Percentiles rank a stretch among this genome's conserved stretches.
Evolutionary conservation across 306 rosid species (phyloP).

Genomic region (Luffa aegyptiaca): DNA sequence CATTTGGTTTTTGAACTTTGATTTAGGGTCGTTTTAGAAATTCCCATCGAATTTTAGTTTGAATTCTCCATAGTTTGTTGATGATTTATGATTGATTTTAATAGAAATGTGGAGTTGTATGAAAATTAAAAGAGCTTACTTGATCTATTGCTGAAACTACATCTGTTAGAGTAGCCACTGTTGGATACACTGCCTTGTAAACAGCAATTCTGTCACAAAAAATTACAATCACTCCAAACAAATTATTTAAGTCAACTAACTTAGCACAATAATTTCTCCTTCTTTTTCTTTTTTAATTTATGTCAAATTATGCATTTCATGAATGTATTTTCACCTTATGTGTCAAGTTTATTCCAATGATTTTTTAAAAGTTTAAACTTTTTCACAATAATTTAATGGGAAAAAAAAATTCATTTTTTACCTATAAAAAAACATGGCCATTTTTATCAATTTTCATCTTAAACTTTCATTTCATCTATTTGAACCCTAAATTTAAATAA

Average conservation of each 20-base stretch:
- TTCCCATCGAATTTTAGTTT: too few relatives aligned
- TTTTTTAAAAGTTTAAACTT: too few relatives aligned
- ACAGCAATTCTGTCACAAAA: constrained; percentile 55
- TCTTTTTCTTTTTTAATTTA: too few relatives aligned
- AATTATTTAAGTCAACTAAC: neutral
- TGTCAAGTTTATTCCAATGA: neutral
- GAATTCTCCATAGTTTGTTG: too few relatives aligned
- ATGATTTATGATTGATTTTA: neutral
- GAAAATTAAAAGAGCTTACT: constrained; percentile 23
- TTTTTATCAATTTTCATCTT: too few relatives aligned
- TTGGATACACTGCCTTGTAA: constrained; percentile 76
- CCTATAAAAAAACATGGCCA: too few relatives aligned
- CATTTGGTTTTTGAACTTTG: neutral
- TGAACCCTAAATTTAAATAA: too few relatives aligned
- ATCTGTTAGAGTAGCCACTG: constrained; percentile 52
- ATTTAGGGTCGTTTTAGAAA: too few relatives aligned
- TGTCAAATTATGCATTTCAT: neutral
- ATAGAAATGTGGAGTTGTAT: neutral
- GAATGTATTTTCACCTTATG: neutral
- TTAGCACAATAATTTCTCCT: neutral
- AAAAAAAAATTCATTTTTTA: too few relatives aligned
- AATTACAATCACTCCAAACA: neutral
- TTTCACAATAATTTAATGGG: neutral
- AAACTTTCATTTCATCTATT: too few relatives aligned
- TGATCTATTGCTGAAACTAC: constrained; percentile 72